Evolutionary conservation across 768 basidiomycete genomes (phyloP).

Genomic region (Psilocybe azurescens): DNA sequence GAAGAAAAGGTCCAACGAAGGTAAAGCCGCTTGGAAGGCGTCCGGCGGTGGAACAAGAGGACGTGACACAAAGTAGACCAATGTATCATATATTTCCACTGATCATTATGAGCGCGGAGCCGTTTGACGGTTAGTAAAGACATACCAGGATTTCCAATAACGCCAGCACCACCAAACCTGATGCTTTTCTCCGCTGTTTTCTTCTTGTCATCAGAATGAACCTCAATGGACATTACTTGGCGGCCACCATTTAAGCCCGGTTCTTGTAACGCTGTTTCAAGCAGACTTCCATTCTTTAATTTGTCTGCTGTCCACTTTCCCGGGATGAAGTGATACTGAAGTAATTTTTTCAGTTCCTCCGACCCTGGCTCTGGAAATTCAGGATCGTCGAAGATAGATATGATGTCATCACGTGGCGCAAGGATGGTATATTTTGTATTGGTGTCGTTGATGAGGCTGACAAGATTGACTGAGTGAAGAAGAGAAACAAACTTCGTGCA

Average conservation of each 20-base stretch:
- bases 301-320: conserved; percentile 76
- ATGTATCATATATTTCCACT: conserved; percentile 78
- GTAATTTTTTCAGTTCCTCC: conserved; percentile 69
- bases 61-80: conserved; percentile 90
- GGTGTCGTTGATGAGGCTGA: conserved; percentile 70
- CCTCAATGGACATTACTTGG: conserved; percentile 75
- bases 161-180: conserved; percentile 82
- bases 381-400: conserved; percentile 57
- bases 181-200: conserved; percentile 57
- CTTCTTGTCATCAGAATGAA: conserved; percentile 55
- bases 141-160: conserved; percentile 80
- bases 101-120: conserved; percentile 10
- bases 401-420: conserved; percentile 87
- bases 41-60: conserved; percentile 85
- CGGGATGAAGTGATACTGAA: conserved; percentile 93
- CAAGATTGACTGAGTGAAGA: conserved; percentile 82
- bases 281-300: conserved; percentile 72
- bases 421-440: conserved; percentile 83
- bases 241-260: conserved; percentile 68
- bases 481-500: conserved; percentile 91
- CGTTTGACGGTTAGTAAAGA: conserved; percentile 6
- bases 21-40: conserved; percentile 79
- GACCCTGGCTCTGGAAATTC: conserved; percentile 70
- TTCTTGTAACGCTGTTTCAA: conserved; percentile 82
- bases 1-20: conserved; percentile 88